Percentiles rank a stretch among this genome's conserved stretches.
Conservation (phyloP, 129 eudicot species). For the Logfia minima region DNA sequence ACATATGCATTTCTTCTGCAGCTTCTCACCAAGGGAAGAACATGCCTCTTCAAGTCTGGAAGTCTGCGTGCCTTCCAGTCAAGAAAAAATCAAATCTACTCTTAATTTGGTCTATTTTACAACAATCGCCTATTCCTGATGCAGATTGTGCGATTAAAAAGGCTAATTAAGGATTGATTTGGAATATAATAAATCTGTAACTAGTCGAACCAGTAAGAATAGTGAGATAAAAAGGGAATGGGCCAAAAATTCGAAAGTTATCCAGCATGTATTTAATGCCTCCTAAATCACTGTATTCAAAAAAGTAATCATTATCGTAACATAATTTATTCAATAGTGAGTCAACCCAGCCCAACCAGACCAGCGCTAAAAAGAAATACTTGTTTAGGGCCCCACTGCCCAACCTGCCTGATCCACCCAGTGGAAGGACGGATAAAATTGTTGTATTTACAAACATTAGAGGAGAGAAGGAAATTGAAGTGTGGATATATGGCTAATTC, state of each 20-base stretch:
- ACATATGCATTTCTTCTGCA: constrained; percentile 70
- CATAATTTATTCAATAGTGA: too few species aligned
- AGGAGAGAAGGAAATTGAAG: neutral
- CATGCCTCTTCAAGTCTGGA: constrained; percentile 54
- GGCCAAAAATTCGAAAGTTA: neutral
- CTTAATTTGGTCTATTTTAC: neutral
- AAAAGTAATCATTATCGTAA: too few species aligned
- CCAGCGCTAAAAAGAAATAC: too few species aligned
- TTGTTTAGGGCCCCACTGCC: too few species aligned
- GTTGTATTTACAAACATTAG: neutral
- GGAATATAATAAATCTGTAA: neutral
- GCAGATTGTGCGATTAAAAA: neutral
- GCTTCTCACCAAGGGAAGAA: constrained; percentile 52
- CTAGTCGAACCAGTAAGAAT: neutral
- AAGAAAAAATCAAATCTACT: constrained; percentile 24
- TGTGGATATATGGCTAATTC: constrained; percentile 71
- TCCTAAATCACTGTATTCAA: too few species aligned
- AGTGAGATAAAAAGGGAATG: neutral
- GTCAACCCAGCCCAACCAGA: too few species aligned
- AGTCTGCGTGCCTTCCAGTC: constrained; percentile 57
- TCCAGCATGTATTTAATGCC: neutral
- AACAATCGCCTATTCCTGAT: neutral
- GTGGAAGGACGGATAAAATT: neutral
- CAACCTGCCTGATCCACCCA: neutral
- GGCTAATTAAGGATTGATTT: neutral